phyloP scores from a whole-genome alignment of 441 rosid species.

The Brassica balearica region DNA sequence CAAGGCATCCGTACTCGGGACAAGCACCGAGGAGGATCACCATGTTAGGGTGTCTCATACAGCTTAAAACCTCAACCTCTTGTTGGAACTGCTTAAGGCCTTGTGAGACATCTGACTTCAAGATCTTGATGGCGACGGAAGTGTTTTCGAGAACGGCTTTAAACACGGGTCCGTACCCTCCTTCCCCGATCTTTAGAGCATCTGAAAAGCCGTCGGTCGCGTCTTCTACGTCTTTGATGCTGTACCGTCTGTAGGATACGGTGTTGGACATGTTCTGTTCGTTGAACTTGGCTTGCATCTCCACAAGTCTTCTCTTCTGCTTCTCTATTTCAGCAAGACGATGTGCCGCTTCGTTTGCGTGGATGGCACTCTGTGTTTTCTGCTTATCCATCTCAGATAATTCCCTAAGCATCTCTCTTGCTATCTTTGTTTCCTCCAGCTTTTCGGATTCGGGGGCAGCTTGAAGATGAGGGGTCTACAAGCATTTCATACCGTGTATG shows the following conservation, averaged over 20 bases:
- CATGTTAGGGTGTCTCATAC: constrained; percentile 82
- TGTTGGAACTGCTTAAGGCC: constrained; percentile 71
- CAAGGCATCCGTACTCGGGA: constrained; percentile 78
- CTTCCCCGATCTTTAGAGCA: constrained; percentile 71
- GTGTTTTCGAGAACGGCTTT: constrained; percentile 59
- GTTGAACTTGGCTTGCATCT: constrained; percentile 39
- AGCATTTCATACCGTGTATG: constrained; percentile 10
- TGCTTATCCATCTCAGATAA: constrained; percentile 51
- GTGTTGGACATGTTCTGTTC: constrained; percentile 38
- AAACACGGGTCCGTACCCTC: constrained; percentile 82
- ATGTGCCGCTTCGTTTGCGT: constrained; percentile 50
- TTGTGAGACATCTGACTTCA: constrained; percentile 59
- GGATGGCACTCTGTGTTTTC: constrained; percentile 46
- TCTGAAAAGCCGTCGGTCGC: constrained; percentile 60
- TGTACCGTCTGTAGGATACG: constrained; percentile 54
- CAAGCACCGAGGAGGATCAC: constrained; percentile 87
- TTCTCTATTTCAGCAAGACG: constrained; percentile 48
- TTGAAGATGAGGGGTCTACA: constrained; percentile 40
- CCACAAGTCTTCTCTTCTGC: constrained; percentile 48
- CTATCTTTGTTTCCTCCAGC: constrained; percentile 45
- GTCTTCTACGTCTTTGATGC: constrained; percentile 60
- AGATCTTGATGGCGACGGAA: constrained; percentile 70
- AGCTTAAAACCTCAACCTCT: constrained; percentile 78
- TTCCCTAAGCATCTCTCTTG: constrained; percentile 49
- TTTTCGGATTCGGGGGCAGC: constrained; percentile 40